Percentiles rank a stretch among this genome's conserved stretches.
Conservation (phyloP, 2,329 filamentous ascomycete species). For the Fusarium sp. region DNA sequence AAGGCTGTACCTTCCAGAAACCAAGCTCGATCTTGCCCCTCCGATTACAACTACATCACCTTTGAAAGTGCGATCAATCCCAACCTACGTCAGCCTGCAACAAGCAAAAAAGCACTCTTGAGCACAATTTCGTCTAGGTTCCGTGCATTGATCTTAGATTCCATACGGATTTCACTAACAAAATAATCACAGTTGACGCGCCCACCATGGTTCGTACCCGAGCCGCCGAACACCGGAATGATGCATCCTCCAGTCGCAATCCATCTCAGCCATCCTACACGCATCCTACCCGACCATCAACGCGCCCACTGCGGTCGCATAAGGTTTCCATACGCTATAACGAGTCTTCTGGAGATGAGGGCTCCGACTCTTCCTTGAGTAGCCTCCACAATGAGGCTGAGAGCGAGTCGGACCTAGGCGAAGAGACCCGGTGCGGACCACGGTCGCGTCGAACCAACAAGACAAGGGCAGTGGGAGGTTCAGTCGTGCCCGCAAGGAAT, state of each 20-base stretch:
- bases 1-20: slow-evolving; percentile 41
- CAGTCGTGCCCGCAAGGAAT: neutral
- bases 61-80: slow-evolving; percentile 33
- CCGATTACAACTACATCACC: neutral
- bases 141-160: fast-evolving
- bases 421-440: slow-evolving; percentile 13
- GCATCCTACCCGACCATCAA: slow-evolving; percentile 15
- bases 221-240: slow-evolving; percentile 38
- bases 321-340: slow-evolving; percentile 16
- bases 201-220: slow-evolving; percentile 50
- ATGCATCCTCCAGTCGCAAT: slow-evolving; percentile 42
- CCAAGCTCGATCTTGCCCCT: neutral
- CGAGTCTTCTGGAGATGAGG: slow-evolving; percentile 27
- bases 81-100: slow-evolving; percentile 28
- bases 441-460: slow-evolving; percentile 16
- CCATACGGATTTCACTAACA: slow-evolving; percentile 15
- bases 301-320: slow-evolving; percentile 38
- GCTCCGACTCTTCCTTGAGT: slow-evolving; percentile 25
- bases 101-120: neutral
- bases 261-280: slow-evolving; percentile 36
- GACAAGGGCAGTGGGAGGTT: neutral
- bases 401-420: slow-evolving; percentile 22
- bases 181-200: slow-evolving; percentile 5
- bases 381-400: slow-evolving; percentile 24
- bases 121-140: neutral